Evolutionary conservation across 2,329 filamentous ascomycete species (phyloP), one percentile per base, ranked within the genome.

Genomic region (Fusarium poae): DNA sequence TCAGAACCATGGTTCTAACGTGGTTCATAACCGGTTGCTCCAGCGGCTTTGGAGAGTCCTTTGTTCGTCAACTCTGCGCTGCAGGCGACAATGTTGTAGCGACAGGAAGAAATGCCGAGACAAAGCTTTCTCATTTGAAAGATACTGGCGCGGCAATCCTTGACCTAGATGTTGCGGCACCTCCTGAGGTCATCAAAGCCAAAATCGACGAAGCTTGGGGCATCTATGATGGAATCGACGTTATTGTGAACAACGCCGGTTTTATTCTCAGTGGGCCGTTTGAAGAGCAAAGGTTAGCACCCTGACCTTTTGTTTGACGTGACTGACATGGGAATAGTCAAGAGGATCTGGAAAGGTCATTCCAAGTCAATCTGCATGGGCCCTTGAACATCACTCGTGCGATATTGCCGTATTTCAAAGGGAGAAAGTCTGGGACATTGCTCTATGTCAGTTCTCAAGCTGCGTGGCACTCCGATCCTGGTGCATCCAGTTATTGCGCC

Each of bases 1-100:
- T 1, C 2, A 6, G 2, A 0, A 37, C 34, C 11, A 71, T 71
- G 65, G 13, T 15, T 25, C n/a, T 53, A 2, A 79, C 77, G 2
- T 81, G 78, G 79, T 40, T 83, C 18, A 79, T 83, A 39, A 83
- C 82, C 2, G 81, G 81, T 45, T 81, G 79, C 67, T 82, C 80
- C 11, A 82, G 78, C 49, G 81, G 81, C 21, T 82, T 83, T 37
- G 82, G 81, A 16, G 74, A 78, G 37, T 49, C 72, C 6, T 72
- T 82, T 20, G 79, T 79, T 7, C 75, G 77, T 18, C 76, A 80
- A 49, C 76, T 83, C 35, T 70, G 78, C 12, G 73, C 77, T 21
- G 68, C 71, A 3, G 81, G 80, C 0, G 79, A 83, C 44, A 77
- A 79, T 18, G 78, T 82, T 18, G 79, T 83, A 52, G 81, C 81